Conservation (phyloP, 352 stramenopile species). For the Pythium diclinum region DNA sequence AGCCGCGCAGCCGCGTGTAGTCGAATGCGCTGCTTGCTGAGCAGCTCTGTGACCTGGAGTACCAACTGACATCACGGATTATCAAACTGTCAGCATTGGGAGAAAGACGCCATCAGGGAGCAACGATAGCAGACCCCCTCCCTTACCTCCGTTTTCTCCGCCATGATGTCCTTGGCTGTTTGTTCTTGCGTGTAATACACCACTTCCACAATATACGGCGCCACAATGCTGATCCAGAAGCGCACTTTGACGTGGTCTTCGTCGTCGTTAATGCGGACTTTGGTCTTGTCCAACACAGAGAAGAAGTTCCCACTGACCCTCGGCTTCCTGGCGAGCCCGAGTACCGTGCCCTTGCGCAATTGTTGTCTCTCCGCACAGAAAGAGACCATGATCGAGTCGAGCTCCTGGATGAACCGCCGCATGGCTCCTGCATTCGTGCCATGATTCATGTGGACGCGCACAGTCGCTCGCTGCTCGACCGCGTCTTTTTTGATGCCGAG, state of each 20-base stretch:
- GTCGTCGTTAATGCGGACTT: conserved; percentile 26
- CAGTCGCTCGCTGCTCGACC: conserved; percentile 48
- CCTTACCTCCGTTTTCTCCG: conserved; percentile 64
- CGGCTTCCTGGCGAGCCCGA: conserved; percentile 47
- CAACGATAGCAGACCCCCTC: background rate
- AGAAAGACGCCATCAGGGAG: background rate
- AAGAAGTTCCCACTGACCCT: conserved; percentile 44
- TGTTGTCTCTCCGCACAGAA: conserved; percentile 21
- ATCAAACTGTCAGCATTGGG: background rate
- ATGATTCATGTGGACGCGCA: conserved; percentile 61
- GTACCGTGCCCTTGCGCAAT: conserved; percentile 33
- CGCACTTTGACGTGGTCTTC: conserved; percentile 33
- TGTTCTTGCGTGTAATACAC: conserved; percentile 76
- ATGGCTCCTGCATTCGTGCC: conserved; percentile 41
- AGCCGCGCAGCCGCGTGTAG: conserved; percentile 26
- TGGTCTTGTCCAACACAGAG: conserved; percentile 39
- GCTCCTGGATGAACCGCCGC: conserved; percentile 71
- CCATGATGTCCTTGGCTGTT: conserved; percentile 55
- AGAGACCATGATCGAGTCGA: conserved; percentile 47
- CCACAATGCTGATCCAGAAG: conserved; percentile 75
- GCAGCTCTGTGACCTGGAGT: conserved; percentile 52
- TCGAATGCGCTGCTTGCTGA: conserved; percentile 27
- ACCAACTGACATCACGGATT: conserved; percentile 26
- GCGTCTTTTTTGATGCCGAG: conserved; percentile 70
- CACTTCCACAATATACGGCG: conserved; percentile 65